phyloP scores from a whole-genome alignment of 768 basidiomycete genomes.

The Pisolithus tinctorius region DNA sequence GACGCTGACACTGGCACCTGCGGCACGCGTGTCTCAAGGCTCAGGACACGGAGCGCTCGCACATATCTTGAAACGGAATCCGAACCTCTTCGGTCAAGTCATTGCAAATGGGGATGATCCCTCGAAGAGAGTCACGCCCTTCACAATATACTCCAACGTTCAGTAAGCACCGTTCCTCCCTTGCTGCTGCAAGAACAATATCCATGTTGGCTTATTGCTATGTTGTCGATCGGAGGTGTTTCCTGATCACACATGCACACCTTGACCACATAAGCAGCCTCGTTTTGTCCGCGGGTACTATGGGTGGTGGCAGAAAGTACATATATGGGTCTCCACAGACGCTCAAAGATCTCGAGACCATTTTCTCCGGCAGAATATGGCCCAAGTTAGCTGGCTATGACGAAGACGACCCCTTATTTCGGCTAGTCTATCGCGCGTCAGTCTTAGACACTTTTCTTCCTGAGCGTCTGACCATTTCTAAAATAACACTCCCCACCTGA shows the following conservation, averaged over 20 bases:
- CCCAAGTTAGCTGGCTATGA: constrained; percentile 77
- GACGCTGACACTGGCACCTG: background rate
- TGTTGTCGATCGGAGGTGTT: constrained; percentile 46
- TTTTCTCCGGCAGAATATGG: constrained; percentile 80
- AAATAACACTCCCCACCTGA: background rate
- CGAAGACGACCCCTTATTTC: constrained; percentile 50
- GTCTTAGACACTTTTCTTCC: constrained; percentile 22
- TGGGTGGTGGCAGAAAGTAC: constrained; percentile 53
- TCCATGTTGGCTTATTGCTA: background rate
- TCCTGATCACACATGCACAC: constrained; percentile 84
- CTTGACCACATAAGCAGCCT: constrained; percentile 85
- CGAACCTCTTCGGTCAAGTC: constrained; percentile 42
- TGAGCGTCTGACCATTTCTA: background rate
- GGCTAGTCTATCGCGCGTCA: constrained; percentile 60
- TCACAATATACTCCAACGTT: constrained; percentile 26
- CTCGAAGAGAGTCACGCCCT: constrained; percentile 14
- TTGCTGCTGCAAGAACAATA: background rate
- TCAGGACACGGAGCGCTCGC: constrained; percentile 79
- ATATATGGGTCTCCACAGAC: constrained; percentile 57
- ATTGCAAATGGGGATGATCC: constrained; percentile 6
- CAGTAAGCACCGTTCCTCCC: constrained; percentile 16
- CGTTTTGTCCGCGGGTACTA: constrained; percentile 76
- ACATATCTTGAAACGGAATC: constrained; percentile 49
- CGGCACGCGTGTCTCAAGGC: constrained; percentile 37
- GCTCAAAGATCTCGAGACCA: constrained; percentile 58